A percentile compares a stretch with the other conserved stretches of the same genome.
phyloP scores from a whole-genome alignment of 148 eudicot species.

The Pharnaceum exiguum region DNA sequence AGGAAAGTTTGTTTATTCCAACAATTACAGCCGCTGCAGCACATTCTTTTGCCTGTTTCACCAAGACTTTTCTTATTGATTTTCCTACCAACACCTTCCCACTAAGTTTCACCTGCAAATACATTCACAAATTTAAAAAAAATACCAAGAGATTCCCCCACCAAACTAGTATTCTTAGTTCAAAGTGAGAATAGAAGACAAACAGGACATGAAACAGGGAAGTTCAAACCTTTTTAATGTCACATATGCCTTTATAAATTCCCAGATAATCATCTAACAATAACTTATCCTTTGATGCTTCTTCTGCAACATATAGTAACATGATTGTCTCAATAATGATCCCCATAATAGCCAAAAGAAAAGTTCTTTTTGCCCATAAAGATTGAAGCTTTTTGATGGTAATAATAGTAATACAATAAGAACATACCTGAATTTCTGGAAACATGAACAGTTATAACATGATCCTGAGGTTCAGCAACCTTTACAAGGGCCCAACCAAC shows the following conservation, averaged over 20 bases:
- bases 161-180: background rate
- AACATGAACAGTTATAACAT: constrained; percentile 74
- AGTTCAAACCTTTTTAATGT: constrained; percentile 50
- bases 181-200: background rate
- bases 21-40: constrained; percentile 49
- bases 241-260: constrained; percentile 62
- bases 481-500: constrained; percentile 78
- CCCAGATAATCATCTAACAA: constrained; percentile 57
- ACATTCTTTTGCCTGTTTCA: constrained; percentile 63
- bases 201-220: background rate
- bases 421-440: constrained; percentile 48
- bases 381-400: background rate
- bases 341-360: background rate
- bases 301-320: constrained; percentile 34
- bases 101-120: constrained; percentile 67
- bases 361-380: background rate
- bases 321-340: background rate
- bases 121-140: constrained; percentile 16
- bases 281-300: constrained; percentile 30
- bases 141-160: background rate
- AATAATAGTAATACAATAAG: background rate
- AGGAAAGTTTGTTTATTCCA: constrained; percentile 50
- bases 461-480: constrained; percentile 80
- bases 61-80: constrained; percentile 65
- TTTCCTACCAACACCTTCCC: constrained; percentile 55